phyloP scores from a whole-genome alignment of 257 asterid species.

The Solanum tarapatanum region DNA sequence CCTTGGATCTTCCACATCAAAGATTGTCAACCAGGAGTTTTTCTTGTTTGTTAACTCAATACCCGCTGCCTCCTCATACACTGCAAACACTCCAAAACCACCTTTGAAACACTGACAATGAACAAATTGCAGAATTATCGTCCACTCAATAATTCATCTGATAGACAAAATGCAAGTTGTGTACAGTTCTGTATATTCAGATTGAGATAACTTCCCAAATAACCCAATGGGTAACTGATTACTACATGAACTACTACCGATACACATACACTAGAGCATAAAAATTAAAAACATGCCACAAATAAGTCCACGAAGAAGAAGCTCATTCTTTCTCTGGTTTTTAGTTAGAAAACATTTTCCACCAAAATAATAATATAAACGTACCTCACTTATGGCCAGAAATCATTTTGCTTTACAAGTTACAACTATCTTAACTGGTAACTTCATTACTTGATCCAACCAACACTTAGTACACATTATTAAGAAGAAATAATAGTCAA shows the following conservation, averaged over 20 bases:
- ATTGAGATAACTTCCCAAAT: background rate
- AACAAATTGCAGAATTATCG: background rate
- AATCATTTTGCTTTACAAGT: background rate
- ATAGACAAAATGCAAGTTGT: background rate
- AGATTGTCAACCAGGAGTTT: slow-evolving; percentile 58
- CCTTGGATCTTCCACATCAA: slow-evolving; percentile 91
- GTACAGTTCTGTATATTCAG: background rate
- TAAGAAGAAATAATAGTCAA: background rate
- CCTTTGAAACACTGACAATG: slow-evolving; percentile 47
- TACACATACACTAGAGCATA: background rate
- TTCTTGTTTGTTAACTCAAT: slow-evolving; percentile 35
- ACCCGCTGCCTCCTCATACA: slow-evolving; percentile 58
- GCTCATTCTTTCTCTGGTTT: background rate
- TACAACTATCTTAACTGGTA: background rate
- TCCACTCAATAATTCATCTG: background rate
- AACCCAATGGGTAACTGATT: background rate
- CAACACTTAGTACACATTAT: background rate
- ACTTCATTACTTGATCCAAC: background rate
- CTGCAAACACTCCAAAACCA: slow-evolving; percentile 64
- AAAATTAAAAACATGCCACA: background rate
- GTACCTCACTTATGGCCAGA: background rate
- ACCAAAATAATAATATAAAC: background rate
- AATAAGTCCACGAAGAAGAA: background rate
- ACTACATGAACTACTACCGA: background rate
- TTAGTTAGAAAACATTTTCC: background rate